Conservation (phyloP, 1,284 basidiomycete species). For the Apiotrichum gamsii region DNA sequence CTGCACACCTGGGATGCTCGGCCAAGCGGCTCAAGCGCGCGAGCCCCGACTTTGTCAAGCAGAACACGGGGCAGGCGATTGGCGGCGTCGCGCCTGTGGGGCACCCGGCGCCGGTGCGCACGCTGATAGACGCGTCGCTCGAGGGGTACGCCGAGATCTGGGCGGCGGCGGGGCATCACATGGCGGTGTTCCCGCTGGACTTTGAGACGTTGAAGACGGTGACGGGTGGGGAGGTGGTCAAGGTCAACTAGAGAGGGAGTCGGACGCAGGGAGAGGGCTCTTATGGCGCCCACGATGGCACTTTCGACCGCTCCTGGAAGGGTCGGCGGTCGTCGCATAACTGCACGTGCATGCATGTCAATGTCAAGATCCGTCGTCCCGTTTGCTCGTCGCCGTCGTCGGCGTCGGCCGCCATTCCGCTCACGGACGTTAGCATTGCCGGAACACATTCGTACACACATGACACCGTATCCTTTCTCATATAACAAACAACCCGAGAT, state of each 20-base stretch:
- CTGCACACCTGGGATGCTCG: conserved; percentile 2
- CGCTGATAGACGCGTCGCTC: conserved; percentile 9
- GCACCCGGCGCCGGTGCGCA: conserved; percentile 1
- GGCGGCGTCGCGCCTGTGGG: conserved; percentile 14
- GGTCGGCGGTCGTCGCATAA: no score
- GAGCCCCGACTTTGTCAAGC: conserved; percentile 8
- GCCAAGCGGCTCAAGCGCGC: conserved; percentile 7
- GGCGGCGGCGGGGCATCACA: conserved; percentile 12
- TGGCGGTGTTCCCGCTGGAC: conserved; percentile 1
- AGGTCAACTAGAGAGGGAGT: conserved; percentile 10
- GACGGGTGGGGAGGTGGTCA: conserved; percentile 7
- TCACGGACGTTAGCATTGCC: no score
- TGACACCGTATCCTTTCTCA: no score
- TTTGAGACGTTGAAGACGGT: conserved; percentile 7
- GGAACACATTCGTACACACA: no score
- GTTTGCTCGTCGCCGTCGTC: no score
- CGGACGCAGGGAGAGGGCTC: no score
- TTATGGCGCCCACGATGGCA: no score
- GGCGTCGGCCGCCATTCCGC: no score
- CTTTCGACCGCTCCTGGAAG: no score
- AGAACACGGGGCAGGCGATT: conserved; percentile 4
- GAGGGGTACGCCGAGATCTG: conserved; percentile 2
- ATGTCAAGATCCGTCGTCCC: no score
- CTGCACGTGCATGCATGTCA: no score
- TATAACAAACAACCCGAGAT: no score